Evolutionary conservation across 2,329 filamentous ascomycete species (phyloP), one percentile per base, ranked within the genome.

Genomic region (Calonectria hawksworthii): DNA sequence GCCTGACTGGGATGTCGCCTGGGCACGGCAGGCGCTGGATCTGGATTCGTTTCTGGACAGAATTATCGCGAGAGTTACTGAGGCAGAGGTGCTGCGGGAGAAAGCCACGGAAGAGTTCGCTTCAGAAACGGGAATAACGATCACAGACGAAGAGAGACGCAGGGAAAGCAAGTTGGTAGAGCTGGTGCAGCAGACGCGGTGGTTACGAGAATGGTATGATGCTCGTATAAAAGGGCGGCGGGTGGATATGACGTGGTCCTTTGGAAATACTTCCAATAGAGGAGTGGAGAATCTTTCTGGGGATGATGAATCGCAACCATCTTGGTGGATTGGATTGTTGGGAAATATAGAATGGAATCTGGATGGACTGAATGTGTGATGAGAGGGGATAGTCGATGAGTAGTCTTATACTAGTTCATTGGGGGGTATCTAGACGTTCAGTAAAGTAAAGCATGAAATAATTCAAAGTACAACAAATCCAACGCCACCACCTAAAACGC

Each of bases 181-280:
- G 18, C 70, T 79, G 4, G 80, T 69, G n/a, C 75, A 70, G 1
- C 77, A 83, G 72, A 80, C 82, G 18, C 63, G 75, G 6, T 82
- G 77, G 77, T 77, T 85, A n/a, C 83, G 81, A 68, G 75, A 71
- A 11, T 85, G 84, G 83, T 83, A 81, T 68, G 80, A 83, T 52
- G 74, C 79, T 4, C 80, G 80, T 50, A 47, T 82, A 4, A 66
- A 79, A 26, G 76, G 77, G 9, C 69, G 28, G 30, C 56, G 36
- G 23, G 38, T 74, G 26, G 73, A 78, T 18, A 72, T 73, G 32
- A 14, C 16, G 8, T 32, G 50, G 18, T 6, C 26, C 6, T 34
- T 36, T 72, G 51, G 34, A 18, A 32, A 47, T 26, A 28, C 18
- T 56, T 28, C 72, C 28, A n/a, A 26, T 23, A 65, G 21, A 52